Evolutionary conservation across 176 grass and related monocot species (phyloP).

Genomic region (Calamus simplicifolius): DNA sequence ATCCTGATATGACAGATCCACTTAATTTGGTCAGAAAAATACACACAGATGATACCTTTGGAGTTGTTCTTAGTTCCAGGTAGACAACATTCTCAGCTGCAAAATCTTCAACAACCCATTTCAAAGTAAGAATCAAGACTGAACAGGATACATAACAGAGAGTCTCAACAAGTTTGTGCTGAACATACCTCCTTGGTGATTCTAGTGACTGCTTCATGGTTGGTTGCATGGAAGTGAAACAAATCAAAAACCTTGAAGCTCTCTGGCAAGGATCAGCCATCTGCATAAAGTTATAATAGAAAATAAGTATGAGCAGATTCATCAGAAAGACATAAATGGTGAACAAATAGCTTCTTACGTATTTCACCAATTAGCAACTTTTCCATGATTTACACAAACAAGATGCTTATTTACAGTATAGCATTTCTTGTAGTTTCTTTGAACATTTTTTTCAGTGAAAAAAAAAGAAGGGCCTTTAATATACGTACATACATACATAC

Average conservation of each 20-base stretch:
- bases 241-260: slow-evolving; percentile 90
- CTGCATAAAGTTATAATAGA: slow-evolving; percentile 27
- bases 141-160: not conserved
- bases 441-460: no score
- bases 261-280: slow-evolving; percentile 65
- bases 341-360: not conserved
- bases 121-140: not conserved
- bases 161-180: not conserved
- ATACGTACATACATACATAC: no score
- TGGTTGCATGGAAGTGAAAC: slow-evolving; percentile 75
- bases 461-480: no score
- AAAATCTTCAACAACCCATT: slow-evolving; percentile 85
- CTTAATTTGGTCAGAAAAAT: not conserved
- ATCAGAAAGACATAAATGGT: not conserved
- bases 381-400: no score
- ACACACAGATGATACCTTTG: slow-evolving; percentile 42
- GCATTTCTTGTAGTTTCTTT: no score
- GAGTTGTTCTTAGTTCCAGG: slow-evolving; percentile 92
- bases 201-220: slow-evolving; percentile 85
- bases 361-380: not conserved
- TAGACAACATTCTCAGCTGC: slow-evolving; percentile 90
- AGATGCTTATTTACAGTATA: no score
- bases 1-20: no score
- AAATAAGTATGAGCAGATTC: not conserved
- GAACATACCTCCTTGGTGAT: slow-evolving; percentile 74